Base-by-base conservation (phyloP, 495 filamentous ascomycete species). In the Delitschia confertaspora region DNA sequence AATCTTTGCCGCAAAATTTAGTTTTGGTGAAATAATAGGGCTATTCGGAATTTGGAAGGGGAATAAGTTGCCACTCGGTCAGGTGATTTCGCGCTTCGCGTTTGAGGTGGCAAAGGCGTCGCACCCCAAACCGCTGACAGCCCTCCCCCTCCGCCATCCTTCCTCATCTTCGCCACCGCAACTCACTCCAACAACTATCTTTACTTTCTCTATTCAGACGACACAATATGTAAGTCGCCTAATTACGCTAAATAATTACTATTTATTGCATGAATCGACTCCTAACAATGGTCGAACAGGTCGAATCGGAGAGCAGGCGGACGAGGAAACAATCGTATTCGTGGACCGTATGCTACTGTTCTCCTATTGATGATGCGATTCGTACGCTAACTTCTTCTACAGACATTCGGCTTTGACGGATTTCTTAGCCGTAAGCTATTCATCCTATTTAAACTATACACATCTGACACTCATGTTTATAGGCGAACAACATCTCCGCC, bases 401-500 rank as follows among this genome's bases (percentile, higher is more conserved):
- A 75, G 72, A 20, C 78, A 77, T 52, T 89, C 85, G 14, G 85
- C 85, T 21, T 66, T 93, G 38, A 89, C 83, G 0, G 80, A 88
- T 51, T 93, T 85, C 49, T 65, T 93, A 19, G 83, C 82, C 37
- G 80, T 83, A 64, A 51, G 75, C 65, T 23, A 14, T n/a, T 46
- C 6, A 30, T n/a, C 19, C 27, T 21, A 23, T 18, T 41, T 8
- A 25, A 14, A 27, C 16, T 19, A 26, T 8, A 20, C 11, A 20
- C 11, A 21, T 26, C 33, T 45, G 19, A 10, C 42, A 13, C 9
- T 16, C 27, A 10, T 19, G 23, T 13, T 10, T 24, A n/a, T 49
- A 85, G 76, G 80, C 85, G 8, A 82, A 95, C 60, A 91, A 91
- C 50, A 93, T 93, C 58, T 88, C 83, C n/a, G 86, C 85, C 4